A percentile compares a stretch with the other conserved stretches of the same genome.
These are phyloP conservation scores for Huntiella bhutanensis DNA, from an alignment of 2,329 filamentous ascomycete species.

Conservation along the genomic window DNA sequence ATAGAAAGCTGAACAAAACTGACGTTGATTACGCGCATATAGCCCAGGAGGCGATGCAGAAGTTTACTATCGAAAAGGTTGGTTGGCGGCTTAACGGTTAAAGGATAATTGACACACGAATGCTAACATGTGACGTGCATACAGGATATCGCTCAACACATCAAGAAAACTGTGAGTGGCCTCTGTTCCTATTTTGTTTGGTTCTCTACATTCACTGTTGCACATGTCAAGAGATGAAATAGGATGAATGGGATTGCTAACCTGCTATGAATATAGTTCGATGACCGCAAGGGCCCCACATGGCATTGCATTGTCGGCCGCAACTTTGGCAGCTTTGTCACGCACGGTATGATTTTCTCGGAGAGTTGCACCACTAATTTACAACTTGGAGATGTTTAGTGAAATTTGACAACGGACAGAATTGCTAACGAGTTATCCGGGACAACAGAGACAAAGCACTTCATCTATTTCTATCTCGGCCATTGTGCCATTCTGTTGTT, in stretches of 20 bases:
- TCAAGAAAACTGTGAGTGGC: conserved; percentile 65
- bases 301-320: conserved; percentile 98
- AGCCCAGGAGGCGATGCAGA: conserved; percentile 46
- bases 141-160: conserved; percentile 86
- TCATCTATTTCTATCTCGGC: conserved; percentile 99
- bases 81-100: background rate
- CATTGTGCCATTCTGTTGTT: conserved; percentile 96
- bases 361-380: too few species aligned
- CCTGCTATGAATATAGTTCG: conserved; percentile 43
- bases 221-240: too few species aligned
- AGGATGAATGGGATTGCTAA: too few species aligned
- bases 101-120: background rate
- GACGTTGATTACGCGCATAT: conserved; percentile 12
- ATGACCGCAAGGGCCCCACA: conserved; percentile 88
- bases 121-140: background rate
- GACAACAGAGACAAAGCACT: conserved; percentile 86
- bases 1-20: background rate
- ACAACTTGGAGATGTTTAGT: background rate
- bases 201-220: too few species aligned
- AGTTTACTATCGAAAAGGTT: conserved; percentile 44
- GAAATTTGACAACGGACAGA: background rate
- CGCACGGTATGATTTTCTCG: conserved; percentile 49
- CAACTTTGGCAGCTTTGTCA: conserved; percentile 98
- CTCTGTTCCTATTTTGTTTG: background rate
- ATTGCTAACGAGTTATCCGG: background rate